Percentiles rank a stretch among this genome's conserved stretches.
phyloP scores from a whole-genome alignment of 2,329 filamentous ascomycete species.

The Diaporthe amygdali region DNA sequence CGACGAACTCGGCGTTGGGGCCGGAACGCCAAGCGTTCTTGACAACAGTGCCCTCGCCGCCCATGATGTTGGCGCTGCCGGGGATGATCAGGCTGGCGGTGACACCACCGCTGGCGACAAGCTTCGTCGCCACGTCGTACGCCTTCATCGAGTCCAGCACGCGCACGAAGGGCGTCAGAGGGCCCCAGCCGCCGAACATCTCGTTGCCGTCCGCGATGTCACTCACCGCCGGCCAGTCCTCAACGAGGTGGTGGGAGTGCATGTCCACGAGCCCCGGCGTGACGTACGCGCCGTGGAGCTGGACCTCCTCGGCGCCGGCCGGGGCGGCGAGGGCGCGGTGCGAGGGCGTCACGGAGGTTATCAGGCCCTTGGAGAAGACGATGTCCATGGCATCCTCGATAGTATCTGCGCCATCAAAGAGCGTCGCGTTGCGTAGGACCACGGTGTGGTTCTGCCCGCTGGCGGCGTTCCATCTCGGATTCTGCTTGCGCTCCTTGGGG shows the following conservation, averaged over 20 bases:
- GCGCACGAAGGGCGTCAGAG: slow-evolving; percentile 44
- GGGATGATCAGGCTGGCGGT: slow-evolving; percentile 52
- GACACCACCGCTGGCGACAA: slow-evolving; percentile 49
- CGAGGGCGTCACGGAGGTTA: slow-evolving; percentile 34
- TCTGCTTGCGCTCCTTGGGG: slow-evolving; percentile 28
- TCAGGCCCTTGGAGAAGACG: slow-evolving; percentile 42
- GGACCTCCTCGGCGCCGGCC: slow-evolving; percentile 29
- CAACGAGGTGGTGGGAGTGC: slow-evolving; percentile 47
- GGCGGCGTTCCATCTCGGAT: slow-evolving; percentile 45
- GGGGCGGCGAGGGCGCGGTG: slow-evolving; percentile 22
- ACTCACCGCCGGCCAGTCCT: slow-evolving; percentile 38
- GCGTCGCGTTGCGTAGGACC: slow-evolving; percentile 44
- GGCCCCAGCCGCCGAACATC: slow-evolving; percentile 35
- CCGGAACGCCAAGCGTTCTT: slow-evolving; percentile 45
- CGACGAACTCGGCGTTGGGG: slow-evolving; percentile 40
- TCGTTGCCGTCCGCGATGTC: slow-evolving; percentile 44
- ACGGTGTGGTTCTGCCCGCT: slow-evolving; percentile 43
- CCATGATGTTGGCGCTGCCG: slow-evolving; percentile 49
- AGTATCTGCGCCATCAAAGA: slow-evolving; percentile 48
- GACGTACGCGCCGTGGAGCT: slow-evolving; percentile 44
- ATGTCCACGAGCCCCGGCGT: slow-evolving; percentile 52
- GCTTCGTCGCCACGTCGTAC: slow-evolving; percentile 41
- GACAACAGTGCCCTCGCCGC: slow-evolving; percentile 47
- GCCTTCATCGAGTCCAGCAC: slow-evolving; percentile 46
- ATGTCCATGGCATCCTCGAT: slow-evolving; percentile 41